Base-by-base conservation (phyloP, 805 yeast species). In the Teunomyces stri region DNA sequence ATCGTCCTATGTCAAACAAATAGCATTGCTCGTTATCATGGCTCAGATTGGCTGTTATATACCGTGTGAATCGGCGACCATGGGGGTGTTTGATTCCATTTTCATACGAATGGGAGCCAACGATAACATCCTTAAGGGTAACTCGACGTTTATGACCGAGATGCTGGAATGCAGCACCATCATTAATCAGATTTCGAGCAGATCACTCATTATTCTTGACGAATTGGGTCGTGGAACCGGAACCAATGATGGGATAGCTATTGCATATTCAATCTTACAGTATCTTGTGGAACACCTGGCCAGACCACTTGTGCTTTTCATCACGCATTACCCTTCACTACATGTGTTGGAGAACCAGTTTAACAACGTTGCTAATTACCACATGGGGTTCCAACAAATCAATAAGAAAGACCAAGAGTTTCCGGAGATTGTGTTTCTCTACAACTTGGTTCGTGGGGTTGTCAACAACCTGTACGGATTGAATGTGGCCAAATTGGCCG, bases 61-160 rank as follows among this genome's bases (percentile, higher is more conserved):
- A 2, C 94, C 96, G 1, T 89, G 92, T 15, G 68, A 72, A 2
- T 52, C 58, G 1, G 87, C 87, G 1, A 65, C 68, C 4, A 53
- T 88, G 28, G 87, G 96, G 1, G 66, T 89, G 1, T 82, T 89
- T 55, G 90, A 89, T 64, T 78, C 84, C 45, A 80, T 89, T 0
- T 87, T 85, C 58, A 84, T 94, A 18, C 72, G 97, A 41, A 85
- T 89, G 82, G 96, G 96, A 0, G 94, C 96, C 0, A 76, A 80
- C 33, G 97, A 90, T 65, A 81, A 89, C 57, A 71, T 90, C 39
- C 55, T 89, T 43, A 72, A 72, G 18, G 92, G 94, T 2, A 81
- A 87, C 55, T 87, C 96, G 0, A 90, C 96, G 0, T 90, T 91
- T 60, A 84, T 84, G 82, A 82, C 84, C 12, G 95, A 87, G 59